A percentile compares a stretch with the other conserved stretches of the same genome.
phyloP scores from a whole-genome alignment of 2,329 filamentous ascomycete genomes.

The Epichloe sylvatica region DNA sequence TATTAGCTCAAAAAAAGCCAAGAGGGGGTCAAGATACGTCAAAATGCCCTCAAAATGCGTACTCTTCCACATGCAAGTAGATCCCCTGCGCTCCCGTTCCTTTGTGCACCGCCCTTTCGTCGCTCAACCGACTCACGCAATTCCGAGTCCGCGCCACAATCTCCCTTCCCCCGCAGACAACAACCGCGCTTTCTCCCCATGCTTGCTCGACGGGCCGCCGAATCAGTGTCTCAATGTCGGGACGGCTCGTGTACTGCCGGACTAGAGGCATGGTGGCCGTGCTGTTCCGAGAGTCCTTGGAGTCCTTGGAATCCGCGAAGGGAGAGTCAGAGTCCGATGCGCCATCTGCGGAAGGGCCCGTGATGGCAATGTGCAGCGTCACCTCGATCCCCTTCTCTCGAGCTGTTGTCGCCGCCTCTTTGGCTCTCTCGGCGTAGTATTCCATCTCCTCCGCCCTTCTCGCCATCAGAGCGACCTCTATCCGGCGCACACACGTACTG shows the following conservation, averaged over 20 bases:
- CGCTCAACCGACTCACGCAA: constrained; percentile 39
- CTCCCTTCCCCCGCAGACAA: constrained; percentile 44
- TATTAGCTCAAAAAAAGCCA: no score
- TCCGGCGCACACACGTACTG: constrained; percentile 34
- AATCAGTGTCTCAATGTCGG: constrained; percentile 38
- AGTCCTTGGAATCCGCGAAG: no score
- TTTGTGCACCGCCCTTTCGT: constrained; percentile 50
- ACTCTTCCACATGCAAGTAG: constrained; percentile 46
- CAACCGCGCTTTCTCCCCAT: constrained; percentile 46
- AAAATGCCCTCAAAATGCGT: constrained; percentile 38
- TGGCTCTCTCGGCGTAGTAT: constrained; percentile 38
- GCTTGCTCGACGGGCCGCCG: constrained; percentile 40
- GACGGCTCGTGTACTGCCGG: constrained; percentile 31
- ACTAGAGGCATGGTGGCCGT: constrained; percentile 19
- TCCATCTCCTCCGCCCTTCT: constrained; percentile 38
- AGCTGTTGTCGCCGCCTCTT: constrained; percentile 27
- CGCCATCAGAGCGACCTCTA: constrained; percentile 40
- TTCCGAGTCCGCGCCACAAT: constrained; percentile 41
- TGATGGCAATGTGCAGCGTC: constrained; percentile 40
- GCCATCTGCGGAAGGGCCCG: constrained; percentile 15
- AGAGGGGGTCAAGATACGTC: constrained; percentile 17
- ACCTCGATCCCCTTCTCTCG: constrained; percentile 33
- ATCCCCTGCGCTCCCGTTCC: constrained; percentile 51
- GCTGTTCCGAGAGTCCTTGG: neutral
- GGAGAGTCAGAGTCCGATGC: neutral